phyloP scores from a whole-genome alignment of 2,329 filamentous ascomycete species.

The Aspergillus aculeatus region DNA sequence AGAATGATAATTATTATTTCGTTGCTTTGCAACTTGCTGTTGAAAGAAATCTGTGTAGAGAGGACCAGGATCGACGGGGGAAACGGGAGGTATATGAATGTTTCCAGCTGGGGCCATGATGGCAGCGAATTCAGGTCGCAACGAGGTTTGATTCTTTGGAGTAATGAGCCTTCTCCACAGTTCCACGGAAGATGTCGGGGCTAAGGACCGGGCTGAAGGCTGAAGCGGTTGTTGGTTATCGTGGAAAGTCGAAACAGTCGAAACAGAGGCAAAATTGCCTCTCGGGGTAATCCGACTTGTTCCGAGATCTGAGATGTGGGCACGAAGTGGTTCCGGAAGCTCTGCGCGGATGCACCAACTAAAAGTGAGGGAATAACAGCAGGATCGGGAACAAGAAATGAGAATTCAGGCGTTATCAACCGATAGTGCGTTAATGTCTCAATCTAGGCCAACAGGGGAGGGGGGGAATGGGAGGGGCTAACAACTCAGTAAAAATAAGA shows the following conservation, averaged over 20 bases:
- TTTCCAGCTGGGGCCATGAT: constrained; percentile 37
- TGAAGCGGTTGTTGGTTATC: constrained; percentile 12
- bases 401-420: constrained; percentile 9
- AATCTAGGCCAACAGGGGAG: constrained; percentile 4
- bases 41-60: constrained; percentile 56
- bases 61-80: constrained; percentile 47
- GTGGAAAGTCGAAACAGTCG: constrained; percentile 14
- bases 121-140: constrained; percentile 9
- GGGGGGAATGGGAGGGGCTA: neutral
- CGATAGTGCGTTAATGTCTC: constrained; percentile 21
- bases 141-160: constrained; percentile 15
- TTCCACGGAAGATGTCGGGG: constrained; percentile 42
- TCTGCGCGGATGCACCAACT: constrained; percentile 22
- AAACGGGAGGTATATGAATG: constrained; percentile 45
- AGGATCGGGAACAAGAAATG: constrained; percentile 10
- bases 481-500: neutral
- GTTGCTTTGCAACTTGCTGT: constrained; percentile 59
- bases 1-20: constrained; percentile 59
- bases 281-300: constrained; percentile 30
- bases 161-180: constrained; percentile 39
- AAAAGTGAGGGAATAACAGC: constrained; percentile 14
- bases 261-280: constrained; percentile 23
- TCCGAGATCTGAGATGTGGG: constrained; percentile 31
- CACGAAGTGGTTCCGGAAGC: constrained; percentile 28
- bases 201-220: constrained; percentile 22